Percentiles rank a stretch among this genome's conserved stretches.
Conservation (phyloP, 2,329 filamentous ascomycete genomes). For the Clonostachys solani region DNA sequence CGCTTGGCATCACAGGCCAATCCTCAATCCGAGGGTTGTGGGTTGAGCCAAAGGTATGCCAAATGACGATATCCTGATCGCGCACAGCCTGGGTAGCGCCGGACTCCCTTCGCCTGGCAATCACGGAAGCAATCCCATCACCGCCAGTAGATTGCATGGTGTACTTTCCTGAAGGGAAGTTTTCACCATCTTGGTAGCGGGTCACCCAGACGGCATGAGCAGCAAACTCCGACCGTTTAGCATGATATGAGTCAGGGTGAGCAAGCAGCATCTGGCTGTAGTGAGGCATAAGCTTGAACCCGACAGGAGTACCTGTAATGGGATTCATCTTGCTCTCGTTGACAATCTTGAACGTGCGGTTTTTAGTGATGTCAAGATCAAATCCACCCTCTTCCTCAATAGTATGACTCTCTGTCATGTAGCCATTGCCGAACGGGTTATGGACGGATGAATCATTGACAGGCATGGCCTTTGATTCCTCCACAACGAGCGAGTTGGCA, state of each 20-base stretch:
- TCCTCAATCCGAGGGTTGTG: conserved; percentile 63
- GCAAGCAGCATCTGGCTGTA: conserved; percentile 41
- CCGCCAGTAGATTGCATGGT: conserved; percentile 41
- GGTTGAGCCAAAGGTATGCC: conserved; percentile 56
- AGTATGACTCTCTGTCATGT: conserved; percentile 31
- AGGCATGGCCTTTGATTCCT: conserved; percentile 35
- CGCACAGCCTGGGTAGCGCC: conserved; percentile 3
- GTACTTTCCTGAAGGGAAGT: conserved; percentile 34
- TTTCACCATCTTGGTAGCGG: conserved; percentile 32
- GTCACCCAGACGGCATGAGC: conserved; percentile 40
- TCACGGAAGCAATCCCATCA: conserved; percentile 25
- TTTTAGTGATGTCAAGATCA: conserved; percentile 42
- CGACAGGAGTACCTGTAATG: conserved; percentile 21
- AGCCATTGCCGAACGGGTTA: conserved; percentile 49
- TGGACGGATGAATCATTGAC: conserved; percentile 26
- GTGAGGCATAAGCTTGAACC: conserved; percentile 38
- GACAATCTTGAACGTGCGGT: conserved; percentile 42
- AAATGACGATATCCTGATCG: conserved; percentile 50
- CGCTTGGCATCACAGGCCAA: conserved; percentile 65
- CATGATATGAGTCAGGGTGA: conserved; percentile 29
- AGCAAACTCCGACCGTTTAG: conserved; percentile 33
- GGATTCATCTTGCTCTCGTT: not conserved
- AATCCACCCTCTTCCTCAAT: conserved; percentile 38
- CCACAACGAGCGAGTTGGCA: conserved; percentile 43
- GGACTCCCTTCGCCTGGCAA: conserved; percentile 8